Evolutionary conservation across 2,329 filamentous ascomycete species (phyloP).

Genomic region (Biscogniauxia marginata): DNA sequence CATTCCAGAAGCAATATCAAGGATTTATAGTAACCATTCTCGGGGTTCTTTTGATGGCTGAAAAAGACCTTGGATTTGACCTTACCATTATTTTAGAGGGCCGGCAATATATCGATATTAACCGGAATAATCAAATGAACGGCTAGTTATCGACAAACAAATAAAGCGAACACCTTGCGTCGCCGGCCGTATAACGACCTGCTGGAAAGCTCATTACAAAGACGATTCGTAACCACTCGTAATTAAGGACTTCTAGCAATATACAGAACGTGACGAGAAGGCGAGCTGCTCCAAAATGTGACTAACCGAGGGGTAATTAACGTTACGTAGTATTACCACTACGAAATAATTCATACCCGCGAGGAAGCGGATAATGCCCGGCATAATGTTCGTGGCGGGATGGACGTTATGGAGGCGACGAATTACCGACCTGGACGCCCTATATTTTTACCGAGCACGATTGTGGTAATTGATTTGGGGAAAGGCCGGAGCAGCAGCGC

Average conservation of each 20-base stretch:
- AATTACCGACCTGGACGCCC: slow-evolving; percentile 21
- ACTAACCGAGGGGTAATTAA: slow-evolving; percentile 37
- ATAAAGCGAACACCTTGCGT: slow-evolving; percentile 35
- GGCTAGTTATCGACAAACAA: slow-evolving; percentile 38
- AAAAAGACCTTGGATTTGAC: slow-evolving; percentile 43
- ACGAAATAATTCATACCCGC: slow-evolving; percentile 39
- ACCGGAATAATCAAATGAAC: slow-evolving; percentile 37
- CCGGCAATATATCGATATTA: slow-evolving; percentile 39
- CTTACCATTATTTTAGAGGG: slow-evolving; percentile 37
- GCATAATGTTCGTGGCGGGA: slow-evolving; percentile 30
- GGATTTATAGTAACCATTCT: slow-evolving; percentile 41
- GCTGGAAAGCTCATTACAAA: slow-evolving; percentile 42
- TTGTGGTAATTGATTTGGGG: neutral
- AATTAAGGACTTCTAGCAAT: slow-evolving; percentile 47
- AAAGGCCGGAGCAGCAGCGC: slow-evolving; percentile 24
- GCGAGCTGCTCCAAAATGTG: slow-evolving; percentile 37
- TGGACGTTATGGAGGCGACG: slow-evolving; percentile 32
- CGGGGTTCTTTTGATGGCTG: slow-evolving; percentile 41
- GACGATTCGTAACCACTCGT: slow-evolving; percentile 35
- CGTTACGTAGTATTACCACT: slow-evolving; percentile 42
- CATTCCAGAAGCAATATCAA: too few species aligned
- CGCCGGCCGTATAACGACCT: slow-evolving; percentile 39
- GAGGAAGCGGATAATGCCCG: slow-evolving; percentile 34
- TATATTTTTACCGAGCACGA: neutral
- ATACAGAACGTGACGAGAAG: slow-evolving; percentile 39